These are phyloP conservation scores for Aspergillus ibericus DNA, from an alignment of 2,329 filamentous ascomycete species.

Conservation along the genomic window DNA sequence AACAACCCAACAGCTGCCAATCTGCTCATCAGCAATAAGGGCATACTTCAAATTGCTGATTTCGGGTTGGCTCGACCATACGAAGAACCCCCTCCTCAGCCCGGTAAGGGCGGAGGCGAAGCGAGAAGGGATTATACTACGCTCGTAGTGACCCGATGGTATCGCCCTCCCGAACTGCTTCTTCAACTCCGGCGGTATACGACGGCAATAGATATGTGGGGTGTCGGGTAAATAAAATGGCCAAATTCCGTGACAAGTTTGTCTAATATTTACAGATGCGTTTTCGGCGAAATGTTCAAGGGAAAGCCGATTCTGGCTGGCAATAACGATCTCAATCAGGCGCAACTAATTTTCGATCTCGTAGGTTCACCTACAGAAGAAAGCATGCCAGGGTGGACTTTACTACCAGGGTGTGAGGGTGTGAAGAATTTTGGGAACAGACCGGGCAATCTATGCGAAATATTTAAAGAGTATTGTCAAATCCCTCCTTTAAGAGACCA, in stretches of 20 bases:
- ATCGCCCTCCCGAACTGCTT: constrained; percentile 88
- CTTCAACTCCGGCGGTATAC: constrained; percentile 88
- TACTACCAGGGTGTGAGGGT: constrained; percentile 76
- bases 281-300: constrained; percentile 96
- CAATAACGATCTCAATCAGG: constrained; percentile 83
- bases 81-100: constrained; percentile 75
- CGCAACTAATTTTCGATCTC: constrained; percentile 90
- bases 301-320: constrained; percentile 90
- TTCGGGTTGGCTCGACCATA: constrained; percentile 94
- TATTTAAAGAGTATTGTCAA: constrained; percentile 68
- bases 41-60: constrained; percentile 93
- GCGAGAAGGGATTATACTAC: constrained; percentile 90
- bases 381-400: constrained; percentile 88
- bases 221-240: constrained; percentile 70
- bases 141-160: constrained; percentile 97
- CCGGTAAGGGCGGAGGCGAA: constrained; percentile 78
- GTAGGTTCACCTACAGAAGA: constrained; percentile 87
- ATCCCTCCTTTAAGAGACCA: background rate
- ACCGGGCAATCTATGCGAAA: constrained; percentile 66
- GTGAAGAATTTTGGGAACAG: constrained; percentile 62
- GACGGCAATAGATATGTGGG: constrained; percentile 98
- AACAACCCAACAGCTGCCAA: constrained; percentile 67
- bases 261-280: constrained; percentile 63
- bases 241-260: background rate
- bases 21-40: constrained; percentile 89